These are phyloP conservation scores for Phytophthora cryptogea DNA, from an alignment of 352 stramenopile genomes.

Conservation along the genomic window DNA sequence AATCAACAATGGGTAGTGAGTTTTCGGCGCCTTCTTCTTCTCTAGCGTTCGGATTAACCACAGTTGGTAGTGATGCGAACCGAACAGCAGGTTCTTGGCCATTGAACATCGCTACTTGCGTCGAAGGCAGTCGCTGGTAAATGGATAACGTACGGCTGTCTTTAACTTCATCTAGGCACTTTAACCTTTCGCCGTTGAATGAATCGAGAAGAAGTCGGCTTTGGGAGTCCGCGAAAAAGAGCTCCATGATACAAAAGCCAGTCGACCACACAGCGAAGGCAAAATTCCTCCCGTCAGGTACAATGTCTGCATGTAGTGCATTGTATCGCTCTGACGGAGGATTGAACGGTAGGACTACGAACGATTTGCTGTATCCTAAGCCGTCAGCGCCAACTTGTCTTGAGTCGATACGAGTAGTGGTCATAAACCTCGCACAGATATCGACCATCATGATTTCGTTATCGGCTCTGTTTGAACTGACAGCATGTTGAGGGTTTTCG, in stretches of 20 bases:
- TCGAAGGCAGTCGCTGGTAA: conserved; percentile 33
- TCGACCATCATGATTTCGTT: conserved; percentile 36
- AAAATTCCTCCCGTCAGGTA: conserved; percentile 26
- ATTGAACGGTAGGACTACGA: conserved; percentile 29
- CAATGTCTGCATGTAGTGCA: conserved; percentile 30
- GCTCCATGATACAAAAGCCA: conserved; percentile 44
- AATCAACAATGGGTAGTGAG: conserved; percentile 24
- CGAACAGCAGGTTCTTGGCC: conserved; percentile 19
- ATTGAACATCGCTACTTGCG: conserved; percentile 36
- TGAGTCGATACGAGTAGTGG: conserved; percentile 11
- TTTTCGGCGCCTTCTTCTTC: conserved; percentile 11
- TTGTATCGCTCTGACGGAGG: conserved; percentile 36
- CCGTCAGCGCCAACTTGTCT: neutral
- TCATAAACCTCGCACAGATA: conserved; percentile 32
- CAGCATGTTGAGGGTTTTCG: conserved; percentile 8
- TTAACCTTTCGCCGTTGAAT: conserved; percentile 31
- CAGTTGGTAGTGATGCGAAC: conserved; percentile 19
- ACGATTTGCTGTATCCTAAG: neutral
- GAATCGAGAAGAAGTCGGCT: conserved; percentile 27
- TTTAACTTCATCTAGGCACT: conserved; percentile 9
- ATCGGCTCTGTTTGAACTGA: neutral
- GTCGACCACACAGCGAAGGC: conserved; percentile 44
- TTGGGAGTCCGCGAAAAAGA: conserved; percentile 31
- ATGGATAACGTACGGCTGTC: conserved; percentile 25
- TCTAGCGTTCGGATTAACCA: neutral